Conservation (phyloP, 805 yeast genomes). For the Saturnispora gosingensis region DNA sequence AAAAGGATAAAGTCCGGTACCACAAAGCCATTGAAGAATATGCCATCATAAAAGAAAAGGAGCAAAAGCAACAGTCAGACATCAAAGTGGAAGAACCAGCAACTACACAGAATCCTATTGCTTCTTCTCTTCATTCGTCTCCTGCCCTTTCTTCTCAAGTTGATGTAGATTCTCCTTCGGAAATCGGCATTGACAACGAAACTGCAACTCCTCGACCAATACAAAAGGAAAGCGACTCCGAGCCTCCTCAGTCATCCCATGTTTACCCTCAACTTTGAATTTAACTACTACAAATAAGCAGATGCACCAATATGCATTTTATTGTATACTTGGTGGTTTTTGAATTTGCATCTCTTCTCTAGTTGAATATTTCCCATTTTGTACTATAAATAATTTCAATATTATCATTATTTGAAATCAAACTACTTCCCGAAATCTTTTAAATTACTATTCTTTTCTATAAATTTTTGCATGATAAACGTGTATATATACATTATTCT, state of each 20-base stretch:
- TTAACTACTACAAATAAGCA: not conserved
- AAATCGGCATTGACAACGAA: not conserved
- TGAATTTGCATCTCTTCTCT: not conserved
- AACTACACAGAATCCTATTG: not conserved
- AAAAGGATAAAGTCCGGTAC: constrained; percentile 70
- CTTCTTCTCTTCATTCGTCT: not conserved
- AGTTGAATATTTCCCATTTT: not conserved
- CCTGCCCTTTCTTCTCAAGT: not conserved
- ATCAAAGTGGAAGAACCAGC: not conserved
- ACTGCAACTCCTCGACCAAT: not conserved
- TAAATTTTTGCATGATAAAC: not conserved
- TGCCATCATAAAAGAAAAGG: constrained; percentile 21
- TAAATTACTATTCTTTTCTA: not conserved
- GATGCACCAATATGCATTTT: not conserved
- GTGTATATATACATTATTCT: too few relatives aligned
- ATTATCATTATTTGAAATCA: not conserved
- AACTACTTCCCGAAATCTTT: not conserved
- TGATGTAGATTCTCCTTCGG: not conserved
- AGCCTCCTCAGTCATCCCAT: not conserved
- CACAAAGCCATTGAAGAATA: constrained; percentile 55
- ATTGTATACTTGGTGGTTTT: not conserved
- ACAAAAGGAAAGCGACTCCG: not conserved
- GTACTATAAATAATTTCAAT: not conserved
- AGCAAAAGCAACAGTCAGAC: constrained; percentile 7
- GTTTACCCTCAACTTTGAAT: constrained; percentile 1